Conservation (phyloP, 768 basidiomycete genomes). For the Calocybe indica region DNA sequence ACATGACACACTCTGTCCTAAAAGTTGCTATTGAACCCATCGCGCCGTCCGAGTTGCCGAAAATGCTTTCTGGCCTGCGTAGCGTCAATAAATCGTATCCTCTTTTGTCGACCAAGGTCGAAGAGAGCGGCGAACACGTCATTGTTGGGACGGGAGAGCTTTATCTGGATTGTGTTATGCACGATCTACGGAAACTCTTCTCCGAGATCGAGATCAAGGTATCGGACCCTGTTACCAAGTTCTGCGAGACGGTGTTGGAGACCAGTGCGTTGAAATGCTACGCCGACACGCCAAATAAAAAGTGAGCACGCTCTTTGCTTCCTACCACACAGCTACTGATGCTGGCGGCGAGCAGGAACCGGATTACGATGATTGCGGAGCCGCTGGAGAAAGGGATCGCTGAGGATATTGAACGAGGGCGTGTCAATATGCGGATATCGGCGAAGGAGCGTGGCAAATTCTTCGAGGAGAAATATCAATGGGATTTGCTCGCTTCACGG, state of each 20-base stretch:
- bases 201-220: conserved; percentile 99
- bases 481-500: conserved; percentile 95
- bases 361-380: conserved; percentile 98
- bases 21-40: conserved; percentile 99
- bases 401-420: conserved; percentile 92
- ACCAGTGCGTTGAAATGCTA: conserved; percentile 98
- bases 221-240: conserved; percentile 97
- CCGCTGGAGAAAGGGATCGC: conserved; percentile 94
- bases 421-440: conserved; percentile 91
- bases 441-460: conserved; percentile 92
- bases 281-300: conserved; percentile 98
- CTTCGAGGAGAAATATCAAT: conserved; percentile 96
- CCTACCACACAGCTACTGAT: conserved; percentile 1
- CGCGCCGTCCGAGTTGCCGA: conserved; percentile 93
- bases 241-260: conserved; percentile 97
- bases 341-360: conserved; percentile 60
- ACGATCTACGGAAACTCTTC: conserved; percentile 87
- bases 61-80: conserved; percentile 95
- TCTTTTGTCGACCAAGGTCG: conserved; percentile 89
- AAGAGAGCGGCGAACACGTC: conserved; percentile 97
- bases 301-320: conserved; percentile 44
- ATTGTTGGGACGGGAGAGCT: conserved; percentile 95
- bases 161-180: conserved; percentile 95
- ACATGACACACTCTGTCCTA: conserved; percentile 94
- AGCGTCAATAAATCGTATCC: conserved; percentile 99